phyloP scores from a whole-genome alignment of 2,329 filamentous ascomycete genomes.

The Purpureocillium lavendulum region DNA sequence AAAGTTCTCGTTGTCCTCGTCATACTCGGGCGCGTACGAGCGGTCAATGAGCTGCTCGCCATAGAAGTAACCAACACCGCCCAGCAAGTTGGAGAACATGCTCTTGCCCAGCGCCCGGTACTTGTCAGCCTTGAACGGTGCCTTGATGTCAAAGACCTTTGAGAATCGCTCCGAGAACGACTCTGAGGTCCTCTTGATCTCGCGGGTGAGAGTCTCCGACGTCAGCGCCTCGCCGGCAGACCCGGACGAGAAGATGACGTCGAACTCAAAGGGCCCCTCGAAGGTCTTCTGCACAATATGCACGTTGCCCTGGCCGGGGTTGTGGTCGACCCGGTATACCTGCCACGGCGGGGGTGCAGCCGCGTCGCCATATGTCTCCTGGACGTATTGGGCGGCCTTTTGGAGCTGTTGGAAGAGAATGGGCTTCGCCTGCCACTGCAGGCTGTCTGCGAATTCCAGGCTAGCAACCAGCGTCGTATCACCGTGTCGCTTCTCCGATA shows the following conservation, averaged over 20 bases:
- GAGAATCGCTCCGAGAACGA: conserved; percentile 70
- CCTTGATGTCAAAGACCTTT: conserved; percentile 55
- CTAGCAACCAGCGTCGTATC: conserved; percentile 72
- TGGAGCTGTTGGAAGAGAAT: conserved; percentile 47
- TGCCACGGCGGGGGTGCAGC: conserved; percentile 79
- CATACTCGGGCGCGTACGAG: conserved; percentile 85
- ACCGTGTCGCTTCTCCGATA: conserved; percentile 60
- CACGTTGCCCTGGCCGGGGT: conserved; percentile 64
- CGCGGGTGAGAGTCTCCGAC: conserved; percentile 57
- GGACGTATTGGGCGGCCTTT: conserved; percentile 38
- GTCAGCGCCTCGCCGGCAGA: conserved; percentile 51
- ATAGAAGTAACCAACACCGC: conserved; percentile 92
- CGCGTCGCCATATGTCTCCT: conserved; percentile 41
- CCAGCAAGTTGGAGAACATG: conserved; percentile 89
- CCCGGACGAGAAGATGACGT: conserved; percentile 78
- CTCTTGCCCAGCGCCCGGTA: conserved; percentile 77
- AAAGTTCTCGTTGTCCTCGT: conserved; percentile 91
- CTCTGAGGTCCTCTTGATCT: conserved; percentile 57
- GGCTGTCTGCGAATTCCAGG: conserved; percentile 53
- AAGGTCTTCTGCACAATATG: conserved; percentile 91
- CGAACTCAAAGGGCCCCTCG: conserved; percentile 84
- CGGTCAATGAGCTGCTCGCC: conserved; percentile 83
- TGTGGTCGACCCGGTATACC: conserved; percentile 69
- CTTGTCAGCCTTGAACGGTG: conserved; percentile 65
- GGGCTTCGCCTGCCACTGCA: conserved; percentile 78